These are phyloP conservation scores for Thraustochytrium sp. DNA, from an alignment of 352 stramenopile species.

Conservation along the genomic window DNA sequence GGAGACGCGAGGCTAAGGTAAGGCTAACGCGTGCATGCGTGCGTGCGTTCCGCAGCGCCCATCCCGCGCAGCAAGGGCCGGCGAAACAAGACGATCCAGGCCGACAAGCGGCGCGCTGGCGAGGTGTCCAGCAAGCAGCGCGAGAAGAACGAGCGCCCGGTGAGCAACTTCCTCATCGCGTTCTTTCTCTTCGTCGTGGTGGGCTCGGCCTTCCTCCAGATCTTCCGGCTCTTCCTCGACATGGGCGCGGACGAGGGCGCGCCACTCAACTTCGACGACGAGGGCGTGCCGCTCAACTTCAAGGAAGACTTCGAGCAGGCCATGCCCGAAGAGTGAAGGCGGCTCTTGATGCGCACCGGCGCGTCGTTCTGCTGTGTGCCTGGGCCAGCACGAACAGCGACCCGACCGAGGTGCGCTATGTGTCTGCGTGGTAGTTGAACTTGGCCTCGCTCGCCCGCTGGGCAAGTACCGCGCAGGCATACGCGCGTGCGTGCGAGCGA, in stretches of 20 bases:
- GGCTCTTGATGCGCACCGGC: too few species aligned
- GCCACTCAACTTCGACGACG: background rate
- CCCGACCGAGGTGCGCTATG: too few species aligned
- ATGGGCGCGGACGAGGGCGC: background rate
- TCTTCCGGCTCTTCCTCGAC: constrained; percentile 25
- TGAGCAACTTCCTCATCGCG: constrained; percentile 8
- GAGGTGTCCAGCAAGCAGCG: constrained; percentile 1
- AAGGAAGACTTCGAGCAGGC: background rate
- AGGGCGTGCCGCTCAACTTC: too few species aligned
- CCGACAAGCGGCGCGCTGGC: background rate
- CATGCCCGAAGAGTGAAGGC: too few species aligned
- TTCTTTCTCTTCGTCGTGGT: constrained; percentile 42
- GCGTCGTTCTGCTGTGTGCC: too few species aligned
- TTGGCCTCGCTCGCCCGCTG: too few species aligned
- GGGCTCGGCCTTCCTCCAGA: constrained; percentile 27
- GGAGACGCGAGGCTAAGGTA: too few species aligned
- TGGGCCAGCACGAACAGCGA: too few species aligned
- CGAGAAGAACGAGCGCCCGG: constrained; percentile 3
- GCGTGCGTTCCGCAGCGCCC: background rate
- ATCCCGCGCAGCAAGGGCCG: constrained; percentile 25
- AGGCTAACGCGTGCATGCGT: background rate
- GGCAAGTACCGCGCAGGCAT: too few species aligned
- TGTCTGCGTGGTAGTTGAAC: too few species aligned
- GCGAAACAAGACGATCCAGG: background rate
- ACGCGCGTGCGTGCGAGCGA: too few species aligned